These are phyloP conservation scores for Triticum monococcum DNA, from an alignment of 176 grass and related monocot species.

Conservation along the genomic window DNA sequence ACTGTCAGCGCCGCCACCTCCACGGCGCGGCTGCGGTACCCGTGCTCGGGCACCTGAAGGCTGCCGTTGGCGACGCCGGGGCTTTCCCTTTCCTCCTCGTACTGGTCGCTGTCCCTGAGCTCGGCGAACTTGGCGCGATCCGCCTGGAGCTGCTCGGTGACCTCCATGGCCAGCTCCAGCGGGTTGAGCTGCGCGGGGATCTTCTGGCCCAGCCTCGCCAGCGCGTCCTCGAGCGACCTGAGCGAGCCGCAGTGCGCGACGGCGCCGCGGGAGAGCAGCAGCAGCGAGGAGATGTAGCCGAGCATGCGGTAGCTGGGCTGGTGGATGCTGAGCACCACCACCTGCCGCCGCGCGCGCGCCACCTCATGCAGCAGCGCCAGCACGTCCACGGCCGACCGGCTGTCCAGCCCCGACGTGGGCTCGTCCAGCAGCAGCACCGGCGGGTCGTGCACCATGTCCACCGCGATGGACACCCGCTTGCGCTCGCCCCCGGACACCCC, in stretches of 20 bases:
- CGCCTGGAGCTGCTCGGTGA: slow-evolving; percentile 46
- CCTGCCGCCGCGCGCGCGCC: slow-evolving; percentile 61
- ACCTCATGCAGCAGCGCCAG: slow-evolving; percentile 68
- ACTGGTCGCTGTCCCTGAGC: not conserved
- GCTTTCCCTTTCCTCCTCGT: slow-evolving; percentile 6
- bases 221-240: slow-evolving; percentile 52
- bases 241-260: slow-evolving; percentile 74
- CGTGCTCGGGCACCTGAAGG: slow-evolving; percentile 5
- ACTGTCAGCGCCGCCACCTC: slow-evolving; percentile 59
- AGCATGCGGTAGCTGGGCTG: slow-evolving; percentile 97
- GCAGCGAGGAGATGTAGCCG: slow-evolving; percentile 57
- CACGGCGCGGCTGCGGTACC: slow-evolving; percentile 47
- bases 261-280: slow-evolving; percentile 68
- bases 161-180: slow-evolving; percentile 86
- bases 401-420: slow-evolving; percentile 90
- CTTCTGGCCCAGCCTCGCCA: slow-evolving; percentile 53
- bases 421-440: slow-evolving; percentile 88
- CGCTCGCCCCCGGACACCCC: slow-evolving; percentile 87
- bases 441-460: slow-evolving; percentile 85
- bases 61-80: not conserved
- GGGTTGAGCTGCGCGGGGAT: slow-evolving; percentile 69
- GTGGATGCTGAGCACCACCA: slow-evolving; percentile 88
- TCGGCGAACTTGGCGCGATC: not conserved
- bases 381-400: slow-evolving; percentile 73
- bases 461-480: slow-evolving; percentile 78